Evolutionary conservation across 441 rosid species (phyloP).

Genomic region (Corymbia calophylla): DNA sequence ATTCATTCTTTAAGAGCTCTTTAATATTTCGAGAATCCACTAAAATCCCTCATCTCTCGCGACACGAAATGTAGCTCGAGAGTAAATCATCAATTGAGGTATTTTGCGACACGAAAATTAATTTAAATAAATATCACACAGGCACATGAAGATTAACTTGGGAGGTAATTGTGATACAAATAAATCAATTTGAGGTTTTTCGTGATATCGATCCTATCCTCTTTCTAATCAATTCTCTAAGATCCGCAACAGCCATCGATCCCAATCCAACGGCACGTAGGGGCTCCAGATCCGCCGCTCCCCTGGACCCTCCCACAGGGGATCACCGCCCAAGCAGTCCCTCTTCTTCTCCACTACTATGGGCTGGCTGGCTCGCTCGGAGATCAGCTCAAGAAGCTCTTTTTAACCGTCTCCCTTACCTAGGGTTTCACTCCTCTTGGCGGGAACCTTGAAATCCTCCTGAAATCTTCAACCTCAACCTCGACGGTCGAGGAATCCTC

Average conservation of each 20-base stretch:
- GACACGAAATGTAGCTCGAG: too few relatives aligned
- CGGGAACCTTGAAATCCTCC: background rate
- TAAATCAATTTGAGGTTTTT: too few relatives aligned
- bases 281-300: background rate
- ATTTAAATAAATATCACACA: too few relatives aligned
- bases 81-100: too few relatives aligned
- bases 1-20: rapidly evolving
- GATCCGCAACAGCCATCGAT: background rate
- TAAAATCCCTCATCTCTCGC: rapidly evolving
- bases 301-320: background rate
- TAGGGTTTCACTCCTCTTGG: background rate
- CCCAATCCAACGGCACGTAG: background rate
- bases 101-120: too few relatives aligned
- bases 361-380: background rate
- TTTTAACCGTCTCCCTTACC: background rate
- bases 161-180: background rate
- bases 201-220: too few relatives aligned
- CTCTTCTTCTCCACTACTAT: background rate
- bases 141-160: background rate
- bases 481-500: background rate
- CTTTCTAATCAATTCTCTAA: too few relatives aligned
- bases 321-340: background rate
- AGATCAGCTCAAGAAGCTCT: background rate
- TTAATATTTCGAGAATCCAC: background rate
- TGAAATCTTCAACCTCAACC: background rate